Conservation (phyloP, 2,329 filamentous ascomycete genomes). For the Ophiostoma triangulosporum region DNA sequence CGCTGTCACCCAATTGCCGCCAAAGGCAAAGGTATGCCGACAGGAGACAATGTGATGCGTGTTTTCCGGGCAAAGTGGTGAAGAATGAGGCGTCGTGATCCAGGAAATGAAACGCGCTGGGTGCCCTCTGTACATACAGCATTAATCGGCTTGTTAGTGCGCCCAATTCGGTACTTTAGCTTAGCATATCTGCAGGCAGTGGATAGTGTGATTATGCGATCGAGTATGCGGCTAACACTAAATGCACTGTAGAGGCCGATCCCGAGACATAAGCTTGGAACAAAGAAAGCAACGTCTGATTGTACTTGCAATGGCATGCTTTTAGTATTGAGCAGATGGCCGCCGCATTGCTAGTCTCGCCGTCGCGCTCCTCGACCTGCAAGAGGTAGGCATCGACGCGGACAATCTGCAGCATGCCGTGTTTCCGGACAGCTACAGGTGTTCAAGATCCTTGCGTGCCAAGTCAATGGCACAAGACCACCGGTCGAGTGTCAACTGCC, state of each 20-base stretch:
- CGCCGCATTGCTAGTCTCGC: conserved; percentile 63
- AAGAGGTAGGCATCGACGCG: conserved; percentile 58
- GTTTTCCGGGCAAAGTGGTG: not conserved
- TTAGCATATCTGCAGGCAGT: not conserved
- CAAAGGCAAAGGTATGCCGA: not conserved
- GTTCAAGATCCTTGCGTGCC: conserved; percentile 67
- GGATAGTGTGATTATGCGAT: not conserved
- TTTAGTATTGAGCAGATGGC: too few species aligned
- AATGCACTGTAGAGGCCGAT: conserved; percentile 20
- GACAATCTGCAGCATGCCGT: conserved; percentile 50
- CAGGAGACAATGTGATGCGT: not conserved
- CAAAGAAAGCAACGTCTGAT: too few species aligned
- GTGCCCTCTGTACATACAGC: too few species aligned
- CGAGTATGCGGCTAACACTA: not conserved
- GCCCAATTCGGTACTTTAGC: not conserved
- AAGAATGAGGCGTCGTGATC: not conserved
- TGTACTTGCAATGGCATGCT: too few species aligned
- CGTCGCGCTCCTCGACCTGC: conserved; percentile 51
- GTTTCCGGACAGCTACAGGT: conserved; percentile 50
- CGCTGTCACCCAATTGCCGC: not conserved
- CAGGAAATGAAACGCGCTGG: not conserved
- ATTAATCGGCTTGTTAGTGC: not conserved
- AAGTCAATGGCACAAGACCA: conserved; percentile 76
- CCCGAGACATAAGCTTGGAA: too few species aligned
- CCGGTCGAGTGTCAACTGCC: conserved; percentile 63